Conservation (phyloP, 257 asterid genomes). For the Marsdenia floribunda region DNA sequence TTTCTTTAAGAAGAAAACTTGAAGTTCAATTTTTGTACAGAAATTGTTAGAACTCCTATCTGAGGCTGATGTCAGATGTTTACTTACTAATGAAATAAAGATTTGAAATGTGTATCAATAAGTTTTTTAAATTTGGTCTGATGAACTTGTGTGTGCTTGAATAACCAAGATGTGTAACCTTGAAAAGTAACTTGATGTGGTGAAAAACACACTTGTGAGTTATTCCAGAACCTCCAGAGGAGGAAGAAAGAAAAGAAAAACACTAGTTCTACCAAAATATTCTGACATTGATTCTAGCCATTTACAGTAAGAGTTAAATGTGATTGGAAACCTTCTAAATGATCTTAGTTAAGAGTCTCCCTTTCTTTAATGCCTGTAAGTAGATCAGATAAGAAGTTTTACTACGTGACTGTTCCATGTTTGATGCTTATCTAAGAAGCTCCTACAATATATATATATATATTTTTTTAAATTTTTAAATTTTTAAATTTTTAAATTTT, state of each 20-base stretch:
- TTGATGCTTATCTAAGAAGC: not conserved
- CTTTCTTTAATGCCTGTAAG: not conserved
- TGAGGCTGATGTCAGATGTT: not conserved
- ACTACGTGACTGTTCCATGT: not conserved
- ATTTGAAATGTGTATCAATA: not conserved
- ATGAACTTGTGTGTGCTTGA: not conserved
- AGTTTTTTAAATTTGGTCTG: not conserved
- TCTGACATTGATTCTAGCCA: not conserved
- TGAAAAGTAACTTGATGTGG: not conserved
- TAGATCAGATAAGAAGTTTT: not conserved
- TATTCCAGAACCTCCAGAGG: not conserved
- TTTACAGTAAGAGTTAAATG: not conserved
- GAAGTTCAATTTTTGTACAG: not conserved
- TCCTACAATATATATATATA: too few species aligned
- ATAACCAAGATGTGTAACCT: not conserved
- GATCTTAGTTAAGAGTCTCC: not conserved
- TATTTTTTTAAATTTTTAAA: too few species aligned
- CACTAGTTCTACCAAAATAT: not conserved
- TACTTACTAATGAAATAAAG: not conserved
- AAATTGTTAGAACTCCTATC: not conserved
- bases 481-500: too few species aligned
- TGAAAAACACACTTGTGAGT: not conserved
- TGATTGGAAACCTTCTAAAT: not conserved
- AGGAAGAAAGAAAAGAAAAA: not conserved
- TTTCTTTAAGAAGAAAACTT: not conserved